These are phyloP conservation scores for Corchorus olitorius DNA, from an alignment of 345 rosid species.

Conservation along the genomic window DNA sequence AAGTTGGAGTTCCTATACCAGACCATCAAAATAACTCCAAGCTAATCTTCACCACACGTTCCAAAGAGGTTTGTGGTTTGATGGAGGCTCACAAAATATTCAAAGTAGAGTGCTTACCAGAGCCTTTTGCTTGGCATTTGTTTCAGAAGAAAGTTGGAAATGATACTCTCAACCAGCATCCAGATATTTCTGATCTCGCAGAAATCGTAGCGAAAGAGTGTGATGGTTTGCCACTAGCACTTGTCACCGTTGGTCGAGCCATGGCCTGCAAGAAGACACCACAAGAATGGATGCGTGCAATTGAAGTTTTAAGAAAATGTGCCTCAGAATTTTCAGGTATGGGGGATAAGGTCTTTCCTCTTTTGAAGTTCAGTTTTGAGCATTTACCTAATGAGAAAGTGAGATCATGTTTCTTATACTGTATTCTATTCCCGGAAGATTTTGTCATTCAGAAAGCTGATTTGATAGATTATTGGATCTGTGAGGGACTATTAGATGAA, in stretches of 20 bases:
- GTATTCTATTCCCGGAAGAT: conserved; percentile 47
- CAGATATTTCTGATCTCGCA: background rate
- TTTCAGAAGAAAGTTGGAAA: background rate
- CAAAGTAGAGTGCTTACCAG: background rate
- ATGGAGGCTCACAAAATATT: background rate
- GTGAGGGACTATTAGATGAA: conserved; percentile 41
- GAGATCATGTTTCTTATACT: conserved; percentile 50
- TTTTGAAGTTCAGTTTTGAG: conserved; percentile 48
- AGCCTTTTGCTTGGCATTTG: background rate
- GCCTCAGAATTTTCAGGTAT: conserved; percentile 48
- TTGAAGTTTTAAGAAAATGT: conserved; percentile 34
- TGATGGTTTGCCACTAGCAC: conserved; percentile 52
- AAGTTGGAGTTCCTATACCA: background rate
- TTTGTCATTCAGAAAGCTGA: conserved; percentile 40
- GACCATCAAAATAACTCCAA: background rate
- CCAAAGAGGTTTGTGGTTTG: background rate
- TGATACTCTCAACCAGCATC: background rate
- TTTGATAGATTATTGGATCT: conserved; percentile 46
- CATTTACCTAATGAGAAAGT: conserved; percentile 40
- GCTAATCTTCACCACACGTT: background rate
- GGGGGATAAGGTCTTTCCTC: conserved; percentile 44
- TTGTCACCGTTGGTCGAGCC: conserved; percentile 46
- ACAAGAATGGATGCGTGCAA: conserved; percentile 48
- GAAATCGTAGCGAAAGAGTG: conserved; percentile 30
- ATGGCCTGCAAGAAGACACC: conserved; percentile 50